Conservation (phyloP, 352 stramenopile species). For the Plasmopara muralis region DNA sequence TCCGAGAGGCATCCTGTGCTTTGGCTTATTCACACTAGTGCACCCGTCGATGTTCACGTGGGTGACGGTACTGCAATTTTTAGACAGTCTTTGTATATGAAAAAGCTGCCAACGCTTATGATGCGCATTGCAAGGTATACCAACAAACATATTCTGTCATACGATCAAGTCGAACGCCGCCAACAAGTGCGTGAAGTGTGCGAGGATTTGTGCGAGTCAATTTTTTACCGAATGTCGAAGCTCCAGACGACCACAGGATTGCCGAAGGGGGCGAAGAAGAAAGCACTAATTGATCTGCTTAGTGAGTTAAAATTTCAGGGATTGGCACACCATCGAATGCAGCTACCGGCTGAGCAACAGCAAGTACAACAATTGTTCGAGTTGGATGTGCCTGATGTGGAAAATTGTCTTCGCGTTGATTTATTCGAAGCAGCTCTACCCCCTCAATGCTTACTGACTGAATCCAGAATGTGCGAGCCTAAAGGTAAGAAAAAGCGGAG, state of each 20-base stretch:
- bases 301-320: conserved; percentile 82
- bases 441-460: conserved; percentile 7
- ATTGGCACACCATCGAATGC: conserved; percentile 67
- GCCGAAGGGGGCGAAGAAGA: conserved; percentile 95
- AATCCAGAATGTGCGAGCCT: conserved; percentile 6
- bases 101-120: conserved; percentile 47
- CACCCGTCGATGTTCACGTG: background rate
- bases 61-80: conserved; percentile 2
- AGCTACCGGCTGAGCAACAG: conserved; percentile 65
- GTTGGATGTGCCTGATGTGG: conserved; percentile 73
- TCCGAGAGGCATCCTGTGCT: conserved; percentile 19
- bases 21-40: conserved; percentile 17
- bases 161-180: conserved; percentile 46
- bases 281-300: conserved; percentile 95
- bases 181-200: conserved; percentile 72
- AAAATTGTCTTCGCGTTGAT: conserved; percentile 78
- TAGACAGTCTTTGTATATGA: conserved; percentile 26
- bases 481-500: conserved; percentile 27
- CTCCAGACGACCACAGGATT: conserved; percentile 71
- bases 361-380: conserved; percentile 79
- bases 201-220: conserved; percentile 88
- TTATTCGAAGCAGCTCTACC: conserved; percentile 43
- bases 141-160: conserved; percentile 55
- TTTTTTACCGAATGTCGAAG: conserved; percentile 93
- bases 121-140: conserved; percentile 79